phyloP scores from a whole-genome alignment of 1,284 basidiomycete species.

The Lentinula novae-zelandiae region DNA sequence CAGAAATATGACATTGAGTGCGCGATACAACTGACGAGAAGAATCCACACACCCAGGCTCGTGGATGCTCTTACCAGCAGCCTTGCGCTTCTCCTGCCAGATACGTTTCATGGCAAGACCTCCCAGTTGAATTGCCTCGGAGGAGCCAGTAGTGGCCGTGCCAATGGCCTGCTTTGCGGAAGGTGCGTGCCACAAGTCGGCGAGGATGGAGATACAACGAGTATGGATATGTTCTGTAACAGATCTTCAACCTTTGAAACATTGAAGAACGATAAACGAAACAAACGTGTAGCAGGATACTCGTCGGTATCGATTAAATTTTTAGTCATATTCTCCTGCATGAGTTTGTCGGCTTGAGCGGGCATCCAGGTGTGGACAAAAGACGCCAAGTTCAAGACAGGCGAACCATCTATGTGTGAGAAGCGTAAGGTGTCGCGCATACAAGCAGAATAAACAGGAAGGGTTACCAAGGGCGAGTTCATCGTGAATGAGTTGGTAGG shows the following conservation, averaged over 20 bases:
- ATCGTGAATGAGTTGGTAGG: slow-evolving; percentile 83
- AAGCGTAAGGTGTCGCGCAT: background rate
- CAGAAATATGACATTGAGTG: background rate
- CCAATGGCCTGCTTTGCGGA: slow-evolving; percentile 73
- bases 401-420: slow-evolving; percentile 61
- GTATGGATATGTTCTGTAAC: slow-evolving; percentile 66
- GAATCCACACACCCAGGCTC: slow-evolving; percentile 56
- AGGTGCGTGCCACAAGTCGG: slow-evolving; percentile 91
- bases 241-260: slow-evolving; percentile 5
- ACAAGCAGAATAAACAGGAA: background rate
- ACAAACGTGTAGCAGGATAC: slow-evolving; percentile 79
- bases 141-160: slow-evolving; percentile 92
- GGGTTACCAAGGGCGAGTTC: slow-evolving; percentile 66
- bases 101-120: slow-evolving; percentile 93
- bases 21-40: background rate
- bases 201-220: slow-evolving; percentile 84
- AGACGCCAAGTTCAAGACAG: slow-evolving; percentile 81
- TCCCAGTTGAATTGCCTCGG: slow-evolving; percentile 90
- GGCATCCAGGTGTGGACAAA: slow-evolving; percentile 75
- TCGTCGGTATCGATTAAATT: slow-evolving; percentile 90
- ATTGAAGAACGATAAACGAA: background rate
- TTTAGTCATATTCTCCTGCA: slow-evolving; percentile 83
- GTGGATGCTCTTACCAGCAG: slow-evolving; percentile 81
- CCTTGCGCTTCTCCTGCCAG: slow-evolving; percentile 90
- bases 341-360: slow-evolving; percentile 57